These are phyloP conservation scores for Globisporangium barbulae DNA, from an alignment of 352 stramenopile genomes.

Conservation along the genomic window DNA sequence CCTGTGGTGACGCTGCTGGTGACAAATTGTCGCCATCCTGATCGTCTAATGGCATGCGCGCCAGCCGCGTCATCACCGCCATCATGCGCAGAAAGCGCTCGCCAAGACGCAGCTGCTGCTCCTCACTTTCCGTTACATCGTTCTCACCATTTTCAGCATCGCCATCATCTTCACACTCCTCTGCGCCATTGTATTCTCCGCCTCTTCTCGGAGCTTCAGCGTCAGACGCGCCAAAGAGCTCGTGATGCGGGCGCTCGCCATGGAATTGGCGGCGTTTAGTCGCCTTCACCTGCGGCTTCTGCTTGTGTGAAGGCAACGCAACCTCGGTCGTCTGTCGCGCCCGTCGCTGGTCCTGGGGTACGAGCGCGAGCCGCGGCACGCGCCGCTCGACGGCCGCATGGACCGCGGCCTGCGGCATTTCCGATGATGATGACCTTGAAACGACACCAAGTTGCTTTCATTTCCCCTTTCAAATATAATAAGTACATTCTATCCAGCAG, in stretches of 20 bases:
- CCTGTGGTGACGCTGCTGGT: background rate
- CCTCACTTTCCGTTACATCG: background rate
- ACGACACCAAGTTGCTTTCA: background rate
- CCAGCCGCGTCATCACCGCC: conserved; percentile 42
- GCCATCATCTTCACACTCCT: background rate
- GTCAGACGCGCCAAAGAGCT: background rate
- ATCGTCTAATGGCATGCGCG: conserved; percentile 17
- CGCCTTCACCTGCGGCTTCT: background rate
- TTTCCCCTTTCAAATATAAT: background rate
- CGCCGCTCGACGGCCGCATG: conserved; percentile 24
- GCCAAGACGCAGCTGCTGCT: conserved; percentile 36
- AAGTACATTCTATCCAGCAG: background rate
- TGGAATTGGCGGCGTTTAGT: background rate
- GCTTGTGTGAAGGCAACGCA: conserved; percentile 10
- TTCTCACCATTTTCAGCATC: background rate
- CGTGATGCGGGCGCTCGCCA: background rate
- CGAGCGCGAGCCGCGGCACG: conserved; percentile 44
- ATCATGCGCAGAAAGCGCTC: conserved; percentile 62
- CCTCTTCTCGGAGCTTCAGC: background rate
- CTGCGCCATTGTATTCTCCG: background rate
- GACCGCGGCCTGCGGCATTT: conserved; percentile 5
- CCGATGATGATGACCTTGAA: background rate
- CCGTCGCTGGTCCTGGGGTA: conserved; percentile 36
- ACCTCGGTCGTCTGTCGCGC: conserved; percentile 9
- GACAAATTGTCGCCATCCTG: background rate